Evolutionary conservation across 164 flowering plant genomes (phyloP).

Genomic region (Piper longum): DNA sequence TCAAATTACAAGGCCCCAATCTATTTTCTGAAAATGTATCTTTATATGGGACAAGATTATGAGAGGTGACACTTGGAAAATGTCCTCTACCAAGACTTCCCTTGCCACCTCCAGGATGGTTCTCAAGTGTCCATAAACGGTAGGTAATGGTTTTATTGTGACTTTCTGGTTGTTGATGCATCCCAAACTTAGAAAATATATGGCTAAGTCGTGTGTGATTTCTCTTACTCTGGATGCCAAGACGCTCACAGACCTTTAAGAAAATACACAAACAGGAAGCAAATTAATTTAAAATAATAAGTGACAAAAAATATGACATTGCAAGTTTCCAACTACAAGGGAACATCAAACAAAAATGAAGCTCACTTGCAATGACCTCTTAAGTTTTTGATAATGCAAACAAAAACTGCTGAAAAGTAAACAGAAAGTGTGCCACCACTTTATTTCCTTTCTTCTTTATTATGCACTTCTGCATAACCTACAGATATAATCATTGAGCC

Average conservation of each 20-base stretch:
- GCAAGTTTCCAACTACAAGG: too few relatives aligned
- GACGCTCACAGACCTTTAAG: constrained; percentile 58
- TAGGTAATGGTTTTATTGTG: constrained; percentile 35
- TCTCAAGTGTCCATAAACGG: constrained; percentile 65
- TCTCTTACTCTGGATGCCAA: constrained; percentile 60
- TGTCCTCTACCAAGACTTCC: constrained; percentile 8
- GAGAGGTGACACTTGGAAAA: constrained; percentile 2
- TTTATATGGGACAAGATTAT: constrained; percentile 12
- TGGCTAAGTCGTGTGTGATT: constrained; percentile 33
- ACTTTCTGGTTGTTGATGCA: constrained; percentile 47
- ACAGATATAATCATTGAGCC: too few relatives aligned
- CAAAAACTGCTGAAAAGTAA: too few relatives aligned
- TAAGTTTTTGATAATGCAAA: too few relatives aligned
- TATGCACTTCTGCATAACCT: too few relatives aligned
- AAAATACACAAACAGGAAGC: constrained; percentile 1
- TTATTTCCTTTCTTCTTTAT: too few relatives aligned
- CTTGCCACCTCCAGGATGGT: constrained; percentile 19
- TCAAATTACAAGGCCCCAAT: constrained; percentile 3
- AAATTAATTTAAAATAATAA: background rate
- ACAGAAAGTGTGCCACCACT: too few relatives aligned
- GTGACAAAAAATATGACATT: background rate
- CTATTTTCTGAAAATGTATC: constrained; percentile 15
- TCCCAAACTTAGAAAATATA: constrained; percentile 54
- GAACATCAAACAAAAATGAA: too few relatives aligned
- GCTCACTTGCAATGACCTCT: too few relatives aligned